Conservation (phyloP, 2,329 filamentous ascomycete species). For the Aspergillus sp. region DNA sequence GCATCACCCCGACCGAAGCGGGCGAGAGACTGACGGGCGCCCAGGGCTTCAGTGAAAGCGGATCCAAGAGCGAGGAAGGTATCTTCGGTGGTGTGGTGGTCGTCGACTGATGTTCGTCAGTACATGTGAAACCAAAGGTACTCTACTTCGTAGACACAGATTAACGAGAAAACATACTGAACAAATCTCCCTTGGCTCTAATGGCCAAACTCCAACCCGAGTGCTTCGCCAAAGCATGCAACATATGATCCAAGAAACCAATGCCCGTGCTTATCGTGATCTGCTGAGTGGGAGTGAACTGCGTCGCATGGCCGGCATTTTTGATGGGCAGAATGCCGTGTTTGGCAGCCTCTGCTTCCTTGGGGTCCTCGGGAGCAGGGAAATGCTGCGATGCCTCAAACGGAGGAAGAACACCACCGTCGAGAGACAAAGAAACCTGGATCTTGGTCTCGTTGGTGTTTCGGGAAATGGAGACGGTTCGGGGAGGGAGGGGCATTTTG, state of each 20-base stretch:
- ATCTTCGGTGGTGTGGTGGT: slow-evolving; percentile 97
- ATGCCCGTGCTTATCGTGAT: slow-evolving; percentile 91
- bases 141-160: too few species aligned
- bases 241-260: slow-evolving; percentile 97
- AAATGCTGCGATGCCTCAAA: slow-evolving; percentile 46
- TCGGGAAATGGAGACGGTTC: slow-evolving; percentile 75
- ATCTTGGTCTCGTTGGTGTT: slow-evolving; percentile 99
- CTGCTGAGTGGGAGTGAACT: slow-evolving; percentile 76
- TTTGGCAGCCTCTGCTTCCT: slow-evolving; percentile 45
- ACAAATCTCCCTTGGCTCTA: slow-evolving; percentile 79
- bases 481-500: slow-evolving; percentile 46
- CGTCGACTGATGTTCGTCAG: slow-evolving; percentile 63
- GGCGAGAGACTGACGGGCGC: slow-evolving; percentile 72
- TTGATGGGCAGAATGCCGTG: slow-evolving; percentile 37
- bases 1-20: slow-evolving; percentile 90
- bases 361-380: slow-evolving; percentile 57
- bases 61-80: slow-evolving; percentile 84
- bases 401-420: slow-evolving; percentile 65
- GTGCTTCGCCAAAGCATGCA: slow-evolving; percentile 94
- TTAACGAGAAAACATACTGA: slow-evolving; percentile 58
- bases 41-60: slow-evolving; percentile 77
- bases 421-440: slow-evolving; percentile 84
- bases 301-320: slow-evolving; percentile 68
- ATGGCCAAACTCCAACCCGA: slow-evolving; percentile 87
- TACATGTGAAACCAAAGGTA: too few species aligned